Evolutionary conservation across 2,329 filamentous ascomycete species (phyloP), one percentile per base, ranked within the genome.

Genomic region (Lithohypha guttulata): DNA sequence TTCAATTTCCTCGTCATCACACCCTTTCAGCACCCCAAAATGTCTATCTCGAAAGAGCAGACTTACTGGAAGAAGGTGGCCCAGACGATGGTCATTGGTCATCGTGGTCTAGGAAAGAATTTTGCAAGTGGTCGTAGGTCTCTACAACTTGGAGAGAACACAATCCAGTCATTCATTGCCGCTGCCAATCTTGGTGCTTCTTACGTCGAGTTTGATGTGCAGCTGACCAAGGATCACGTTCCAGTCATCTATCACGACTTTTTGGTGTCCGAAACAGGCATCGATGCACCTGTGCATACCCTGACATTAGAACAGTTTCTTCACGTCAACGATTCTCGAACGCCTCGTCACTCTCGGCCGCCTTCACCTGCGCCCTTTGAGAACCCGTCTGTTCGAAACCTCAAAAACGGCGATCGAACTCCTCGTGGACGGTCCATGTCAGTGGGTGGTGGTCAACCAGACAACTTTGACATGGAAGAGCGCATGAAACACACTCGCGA

Each of bases 181-280:
- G 91, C 91, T 2, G 87, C 89, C 29, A 96, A 95, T 50, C 63
- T 98, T 36, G 91, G 91, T 6, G 91, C 76, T 9, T 73, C 72
- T 7, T 80, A 80, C 51, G 75, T 81, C 23, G 77, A 81, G 51
- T 75, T 76, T 54, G 91, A 98, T 57, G 91, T 98, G 1, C 91
- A 98, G 58, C 68, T 98, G 26, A 98, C 91, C n/a, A 98, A 98
- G 56, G 91, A 98, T 56, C 86, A 93, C 53, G 86, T 98, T 1
- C 91, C 91, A 0, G 89, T 98, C 48, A 94, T 98, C 53, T 98
- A 98, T 57, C 91, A 98, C 57, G 91, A 98, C 59, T 98, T 98
- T 55, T 70, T 96, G 10, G 91, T 98, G 58, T 94, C 86, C 56
- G 91, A 98, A 62, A 96, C 91, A 0, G 91, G 93, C 7, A 91